Evolutionary conservation across 1,139 yeast genomes (phyloP).

Genomic region (Protomyces inouyei): DNA sequence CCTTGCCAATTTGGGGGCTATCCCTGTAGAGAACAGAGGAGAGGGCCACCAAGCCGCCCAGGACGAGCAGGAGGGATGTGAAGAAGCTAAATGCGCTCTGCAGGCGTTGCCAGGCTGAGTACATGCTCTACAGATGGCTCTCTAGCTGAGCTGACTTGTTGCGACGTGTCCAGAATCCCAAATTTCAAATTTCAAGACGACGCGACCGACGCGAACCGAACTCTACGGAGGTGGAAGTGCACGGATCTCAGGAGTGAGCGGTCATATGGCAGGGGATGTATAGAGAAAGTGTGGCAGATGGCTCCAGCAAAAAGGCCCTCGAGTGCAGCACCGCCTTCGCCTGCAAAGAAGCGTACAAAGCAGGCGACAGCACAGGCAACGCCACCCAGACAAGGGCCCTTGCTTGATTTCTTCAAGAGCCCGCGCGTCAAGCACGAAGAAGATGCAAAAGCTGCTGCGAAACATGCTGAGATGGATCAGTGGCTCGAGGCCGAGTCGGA

Average conservation of each 20-base stretch:
- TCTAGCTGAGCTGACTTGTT: background rate
- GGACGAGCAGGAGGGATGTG: slow-evolving; percentile 22
- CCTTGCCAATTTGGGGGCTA: background rate
- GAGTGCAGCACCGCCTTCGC: background rate
- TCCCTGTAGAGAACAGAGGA: slow-evolving; percentile 13
- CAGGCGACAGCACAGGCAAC: background rate
- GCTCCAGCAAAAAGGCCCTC: background rate
- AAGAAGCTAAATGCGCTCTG: slow-evolving; percentile 20
- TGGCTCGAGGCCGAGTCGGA: background rate
- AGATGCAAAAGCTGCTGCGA: background rate
- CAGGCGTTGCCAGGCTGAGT: slow-evolving; percentile 13
- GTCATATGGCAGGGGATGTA: background rate
- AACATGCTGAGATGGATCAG: background rate
- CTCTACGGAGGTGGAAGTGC: too few species aligned
- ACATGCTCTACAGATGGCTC: background rate
- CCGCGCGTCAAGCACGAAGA: background rate
- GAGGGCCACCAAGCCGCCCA: slow-evolving; percentile 11
- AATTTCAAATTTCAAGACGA: too few species aligned
- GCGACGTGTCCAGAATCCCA: background rate
- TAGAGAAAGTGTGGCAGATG: background rate
- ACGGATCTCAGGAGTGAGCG: background rate
- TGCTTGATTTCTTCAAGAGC: background rate
- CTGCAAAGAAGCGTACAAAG: background rate
- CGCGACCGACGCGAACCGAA: too few species aligned
- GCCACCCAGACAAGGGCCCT: background rate